phyloP scores from a whole-genome alignment of 2,329 filamentous ascomycete genomes.

The Elsinoe batatas region DNA sequence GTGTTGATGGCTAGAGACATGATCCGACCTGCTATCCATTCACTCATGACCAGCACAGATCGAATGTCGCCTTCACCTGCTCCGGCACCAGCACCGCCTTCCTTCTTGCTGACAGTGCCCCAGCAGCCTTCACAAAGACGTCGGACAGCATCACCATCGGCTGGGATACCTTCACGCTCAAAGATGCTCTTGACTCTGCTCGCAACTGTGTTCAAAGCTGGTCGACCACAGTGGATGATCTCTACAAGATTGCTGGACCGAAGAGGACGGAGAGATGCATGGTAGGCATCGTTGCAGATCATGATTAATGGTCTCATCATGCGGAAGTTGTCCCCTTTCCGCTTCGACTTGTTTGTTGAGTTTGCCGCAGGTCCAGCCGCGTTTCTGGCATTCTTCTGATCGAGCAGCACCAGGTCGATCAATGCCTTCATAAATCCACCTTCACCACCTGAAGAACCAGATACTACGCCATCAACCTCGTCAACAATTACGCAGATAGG shows the following conservation, averaged over 20 bases:
- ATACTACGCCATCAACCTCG: constrained; percentile 89
- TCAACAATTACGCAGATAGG: constrained; percentile 93
- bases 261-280: constrained; percentile 74
- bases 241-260: constrained; percentile 80
- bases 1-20: constrained; percentile 29
- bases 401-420: constrained; percentile 76
- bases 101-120: constrained; percentile 65
- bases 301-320: constrained; percentile 81
- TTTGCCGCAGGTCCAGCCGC: constrained; percentile 21
- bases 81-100: constrained; percentile 43
- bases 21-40: constrained; percentile 72
- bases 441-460: constrained; percentile 66
- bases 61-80: constrained; percentile 66
- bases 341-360: constrained; percentile 42
- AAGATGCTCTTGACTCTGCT: constrained; percentile 74
- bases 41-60: constrained; percentile 74
- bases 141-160: constrained; percentile 80
- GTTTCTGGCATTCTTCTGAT: constrained; percentile 61
- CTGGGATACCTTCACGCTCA: constrained; percentile 76
- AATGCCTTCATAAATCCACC: constrained; percentile 92
- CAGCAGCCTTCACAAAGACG: constrained; percentile 75
- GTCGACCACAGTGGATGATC: constrained; percentile 83
- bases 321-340: constrained; percentile 76
- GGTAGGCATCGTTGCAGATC: constrained; percentile 96
- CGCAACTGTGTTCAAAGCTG: constrained; percentile 76